Conservation (phyloP, 805 yeast species). For the Ogataea salicorniae region DNA sequence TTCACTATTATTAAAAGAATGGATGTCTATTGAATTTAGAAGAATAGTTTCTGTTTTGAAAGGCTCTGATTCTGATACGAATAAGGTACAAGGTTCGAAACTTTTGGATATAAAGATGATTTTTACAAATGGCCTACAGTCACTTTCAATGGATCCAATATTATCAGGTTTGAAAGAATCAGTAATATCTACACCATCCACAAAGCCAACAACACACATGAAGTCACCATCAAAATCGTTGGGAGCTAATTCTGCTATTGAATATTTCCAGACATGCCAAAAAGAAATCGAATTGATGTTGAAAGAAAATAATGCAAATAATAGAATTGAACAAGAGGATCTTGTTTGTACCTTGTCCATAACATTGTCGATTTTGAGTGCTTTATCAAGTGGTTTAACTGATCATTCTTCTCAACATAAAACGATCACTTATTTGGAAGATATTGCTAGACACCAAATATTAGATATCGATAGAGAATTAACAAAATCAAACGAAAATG, state of each 20-base stretch:
- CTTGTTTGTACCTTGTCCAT: slow-evolving; percentile 12
- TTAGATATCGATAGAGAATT: slow-evolving; percentile 23
- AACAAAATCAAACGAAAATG: slow-evolving; percentile 14
- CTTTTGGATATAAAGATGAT: slow-evolving; percentile 23
- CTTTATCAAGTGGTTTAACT: slow-evolving; percentile 19
- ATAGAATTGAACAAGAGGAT: slow-evolving; percentile 15
- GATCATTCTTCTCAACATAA: slow-evolving; percentile 12
- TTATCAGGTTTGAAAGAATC: slow-evolving; percentile 46
- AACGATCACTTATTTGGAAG: slow-evolving; percentile 21
- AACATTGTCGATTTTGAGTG: slow-evolving; percentile 19
- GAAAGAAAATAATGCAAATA: not conserved
- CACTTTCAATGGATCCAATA: slow-evolving; percentile 41
- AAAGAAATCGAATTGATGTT: not conserved
- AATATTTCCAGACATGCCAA: slow-evolving; percentile 1
- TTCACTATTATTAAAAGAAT: not conserved
- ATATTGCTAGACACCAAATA: slow-evolving; percentile 23
- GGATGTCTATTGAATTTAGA: slow-evolving; percentile 11
- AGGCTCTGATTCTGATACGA: slow-evolving; percentile 16
- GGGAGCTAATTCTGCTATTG: not conserved
- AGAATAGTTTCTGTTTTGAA: slow-evolving; percentile 10
- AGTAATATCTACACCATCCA: slow-evolving; percentile 41
- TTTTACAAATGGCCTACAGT: slow-evolving; percentile 27
- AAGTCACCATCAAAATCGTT: not conserved
- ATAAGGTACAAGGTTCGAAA: slow-evolving; percentile 7
- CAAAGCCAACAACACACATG: not conserved